These are phyloP conservation scores for Diplotaxis tenuifolia DNA, from an alignment of 345 rosid species.

Conservation along the genomic window DNA sequence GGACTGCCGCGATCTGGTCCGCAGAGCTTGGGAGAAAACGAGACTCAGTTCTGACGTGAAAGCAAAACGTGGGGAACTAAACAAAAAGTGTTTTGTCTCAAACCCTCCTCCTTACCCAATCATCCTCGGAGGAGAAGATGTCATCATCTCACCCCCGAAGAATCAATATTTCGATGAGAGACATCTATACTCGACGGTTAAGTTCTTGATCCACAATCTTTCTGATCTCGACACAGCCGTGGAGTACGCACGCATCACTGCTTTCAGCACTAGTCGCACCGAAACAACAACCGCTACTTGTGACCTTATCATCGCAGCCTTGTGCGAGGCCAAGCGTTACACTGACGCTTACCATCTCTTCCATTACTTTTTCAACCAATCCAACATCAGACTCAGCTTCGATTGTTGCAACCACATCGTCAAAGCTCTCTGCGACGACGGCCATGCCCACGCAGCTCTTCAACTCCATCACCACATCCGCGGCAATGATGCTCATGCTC, in stretches of 20 bases:
- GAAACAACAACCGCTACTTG: not conserved
- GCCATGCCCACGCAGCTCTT: not conserved
- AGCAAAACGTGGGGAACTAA: not conserved
- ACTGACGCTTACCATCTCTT: not conserved
- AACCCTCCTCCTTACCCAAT: not conserved
- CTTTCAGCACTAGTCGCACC: not conserved
- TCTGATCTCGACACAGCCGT: not conserved
- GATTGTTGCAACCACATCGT: not conserved
- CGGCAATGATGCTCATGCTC: not conserved
- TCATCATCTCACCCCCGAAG: not conserved
- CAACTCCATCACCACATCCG: not conserved
- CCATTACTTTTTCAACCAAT: not conserved
- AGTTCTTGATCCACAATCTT: not conserved
- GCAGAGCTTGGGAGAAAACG: not conserved
- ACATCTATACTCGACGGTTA: not conserved
- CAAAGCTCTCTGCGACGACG: not conserved
- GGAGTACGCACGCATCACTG: not conserved
- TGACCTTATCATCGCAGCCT: not conserved
- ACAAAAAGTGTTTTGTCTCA: not conserved
- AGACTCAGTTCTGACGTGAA: not conserved
- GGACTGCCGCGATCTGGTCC: not conserved
- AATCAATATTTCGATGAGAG: not conserved
- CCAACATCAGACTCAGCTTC: not conserved
- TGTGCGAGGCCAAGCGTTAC: not conserved
- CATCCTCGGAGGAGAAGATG: not conserved